Base-by-base conservation (phyloP, 371 early-diverging fungal species). In the Apophysomyces trapeziformis region DNA sequence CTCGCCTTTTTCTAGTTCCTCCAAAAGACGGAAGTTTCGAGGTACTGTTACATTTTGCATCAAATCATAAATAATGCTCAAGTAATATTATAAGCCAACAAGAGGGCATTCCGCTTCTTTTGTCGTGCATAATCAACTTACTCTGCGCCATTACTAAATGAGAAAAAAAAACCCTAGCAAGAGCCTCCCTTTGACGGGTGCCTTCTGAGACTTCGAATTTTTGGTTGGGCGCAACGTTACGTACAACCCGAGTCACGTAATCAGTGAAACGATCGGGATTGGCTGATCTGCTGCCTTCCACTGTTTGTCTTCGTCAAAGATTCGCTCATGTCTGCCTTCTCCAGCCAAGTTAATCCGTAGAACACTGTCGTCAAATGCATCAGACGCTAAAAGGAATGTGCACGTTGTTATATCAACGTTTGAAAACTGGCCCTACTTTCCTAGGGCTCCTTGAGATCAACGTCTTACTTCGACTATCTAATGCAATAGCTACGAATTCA, bases 1-100 rank as follows among this genome's bases (percentile, higher is more conserved):
- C 75, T 99, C 98, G 64, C 96, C 96, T 76, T 94, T 94, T 78
- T 99, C 99, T 46, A 98, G 89, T 79, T 99, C 99, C 76, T 96
- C 97, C 54, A 99, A 84, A 65, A 99, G 89, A 69, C 93, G 90
- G 78, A 99, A 98, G 82, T 96, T 98, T 68, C 98, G 92, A 64
- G 99, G 99, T 69, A 96, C 94, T 93, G 72, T 21, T 21, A 50
- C 54, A 21, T 50, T 50, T 50, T 50, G 54, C 54, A 26, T 50
- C 54, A 50, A 50, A 26, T 21, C 54, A 50, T 50, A 21, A 21
- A 50, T 50, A 50, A 50, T 50, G 54, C 21, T 50, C 54, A 50
- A 16, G 21, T 11, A 21, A 21, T 26, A 50, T 50, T 50, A 26
- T 47, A 47, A 50, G 9, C 54, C 21, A 21, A 50, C 54, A 21